Percentiles rank a stretch among this genome's conserved stretches.
These are phyloP conservation scores for Monosporozyma servazzii DNA, from an alignment of 805 yeast genomes.

Conservation along the genomic window DNA sequence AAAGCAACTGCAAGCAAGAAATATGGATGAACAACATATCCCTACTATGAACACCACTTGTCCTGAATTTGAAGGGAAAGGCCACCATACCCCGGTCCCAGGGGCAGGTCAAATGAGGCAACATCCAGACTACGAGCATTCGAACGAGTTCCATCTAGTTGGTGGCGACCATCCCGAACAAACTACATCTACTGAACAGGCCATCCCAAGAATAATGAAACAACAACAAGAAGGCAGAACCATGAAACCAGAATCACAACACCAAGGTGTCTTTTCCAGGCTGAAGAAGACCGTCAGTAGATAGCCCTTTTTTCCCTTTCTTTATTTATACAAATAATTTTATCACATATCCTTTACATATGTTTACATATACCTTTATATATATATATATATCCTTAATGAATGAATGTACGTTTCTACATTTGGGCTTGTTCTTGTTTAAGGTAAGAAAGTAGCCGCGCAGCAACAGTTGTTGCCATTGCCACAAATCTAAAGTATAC, in stretches of 20 bases:
- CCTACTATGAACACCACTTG: constrained; percentile 8
- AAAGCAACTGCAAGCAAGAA: constrained; percentile 7
- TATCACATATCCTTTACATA: too few species aligned
- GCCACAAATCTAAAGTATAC: too few species aligned
- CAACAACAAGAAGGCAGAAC: not conserved
- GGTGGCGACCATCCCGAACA: not conserved
- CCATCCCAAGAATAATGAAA: constrained; percentile 1
- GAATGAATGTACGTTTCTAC: too few species aligned
- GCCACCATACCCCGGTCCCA: constrained; percentile 10
- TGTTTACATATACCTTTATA: too few species aligned
- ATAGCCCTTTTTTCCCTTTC: not conserved
- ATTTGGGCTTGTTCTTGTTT: too few species aligned
- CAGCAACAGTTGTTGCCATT: too few species aligned
- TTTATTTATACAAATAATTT: too few species aligned
- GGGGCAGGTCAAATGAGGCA: constrained; percentile 10
- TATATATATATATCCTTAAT: too few species aligned
- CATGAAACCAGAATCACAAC: not conserved
- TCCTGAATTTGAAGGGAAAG: constrained; percentile 7
- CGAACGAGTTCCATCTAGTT: constrained; percentile 5
- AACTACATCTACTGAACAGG: not conserved
- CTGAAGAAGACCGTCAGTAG: constrained; percentile 1
- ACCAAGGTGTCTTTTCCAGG: not conserved
- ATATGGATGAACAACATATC: constrained; percentile 8
- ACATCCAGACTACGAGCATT: constrained; percentile 3
- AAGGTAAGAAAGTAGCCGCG: too few species aligned